Evolutionary conservation across 2,329 filamentous ascomycete species (phyloP), one percentile per base, ranked within the genome.

Genomic region (Pestalotiopsis sp.): DNA sequence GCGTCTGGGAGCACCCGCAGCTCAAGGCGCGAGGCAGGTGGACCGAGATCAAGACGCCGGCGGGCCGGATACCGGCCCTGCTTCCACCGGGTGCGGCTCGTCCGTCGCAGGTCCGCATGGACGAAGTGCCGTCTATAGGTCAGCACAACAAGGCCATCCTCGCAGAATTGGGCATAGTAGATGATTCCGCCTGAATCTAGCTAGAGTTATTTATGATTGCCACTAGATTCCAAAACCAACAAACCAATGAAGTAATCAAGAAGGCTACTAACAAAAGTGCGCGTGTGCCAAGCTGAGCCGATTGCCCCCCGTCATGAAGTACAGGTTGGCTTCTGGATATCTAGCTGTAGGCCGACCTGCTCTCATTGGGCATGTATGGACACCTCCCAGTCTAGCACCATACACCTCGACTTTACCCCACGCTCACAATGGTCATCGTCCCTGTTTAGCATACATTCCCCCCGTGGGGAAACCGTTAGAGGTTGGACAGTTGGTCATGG

Each of bases 1-100:
- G 79, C 3, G 79, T 88, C 0, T 88, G 86, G 86, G 74, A 82
- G 0, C 86, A 88, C 69, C 82, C 82, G 1, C 86, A 88, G 68
- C 78, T 88, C 0, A 73, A 77, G 56, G 85, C 85, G 1, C 76
- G 86, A n/a, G 75, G 77, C 0, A 76, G 86, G 11, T 88, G 85
- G 85, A 81, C 82, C 0, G 75, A 86, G 63, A 78, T 88, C 11
- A 74, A 84, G 20, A 87, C 83, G 0, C 79, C 84, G 0, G 76
- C 71, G 1, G 85, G 86, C 0, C 70, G 22, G 3, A 78, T 88
- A 17, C 81, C 83, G 1, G 83, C 85, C 0, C 75, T 88, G 56
- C 73, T 86, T 3, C 85, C 85, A 0, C 85, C 85, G 0, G 85
- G 86, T 0, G 78, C 81, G 10, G 69, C 66, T 9, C 57, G 57